phyloP scores from a whole-genome alignment of 306 rosid genomes.

The Cucumis hystrix region DNA sequence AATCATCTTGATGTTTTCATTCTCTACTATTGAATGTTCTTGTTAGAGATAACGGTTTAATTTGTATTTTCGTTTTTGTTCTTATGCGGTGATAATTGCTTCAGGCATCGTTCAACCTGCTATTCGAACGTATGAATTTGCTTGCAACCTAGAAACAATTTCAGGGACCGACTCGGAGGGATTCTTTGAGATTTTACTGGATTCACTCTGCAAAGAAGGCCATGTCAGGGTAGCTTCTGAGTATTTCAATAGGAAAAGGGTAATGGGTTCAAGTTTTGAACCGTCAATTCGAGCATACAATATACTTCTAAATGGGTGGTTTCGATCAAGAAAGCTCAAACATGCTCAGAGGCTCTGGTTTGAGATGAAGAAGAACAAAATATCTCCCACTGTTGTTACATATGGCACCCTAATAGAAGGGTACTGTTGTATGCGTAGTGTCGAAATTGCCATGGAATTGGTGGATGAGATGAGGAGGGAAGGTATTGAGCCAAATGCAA shows the following conservation, averaged over 20 bases:
- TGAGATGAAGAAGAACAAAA: slow-evolving; percentile 61
- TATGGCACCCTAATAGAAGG: slow-evolving; percentile 90
- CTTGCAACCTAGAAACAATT: slow-evolving; percentile 22
- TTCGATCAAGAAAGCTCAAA: slow-evolving; percentile 63
- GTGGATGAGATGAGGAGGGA: slow-evolving; percentile 54
- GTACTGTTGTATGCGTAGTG: slow-evolving; percentile 64
- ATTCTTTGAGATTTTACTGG: slow-evolving; percentile 67
- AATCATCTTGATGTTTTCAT: not conserved
- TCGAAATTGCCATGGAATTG: slow-evolving; percentile 58
- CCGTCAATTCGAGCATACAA: slow-evolving; percentile 59
- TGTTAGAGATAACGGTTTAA: not conserved
- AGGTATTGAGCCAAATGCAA: slow-evolving; percentile 61
- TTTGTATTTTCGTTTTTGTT: not conserved
- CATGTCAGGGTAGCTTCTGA: slow-evolving; percentile 30
- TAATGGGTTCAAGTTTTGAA: slow-evolving; percentile 14
- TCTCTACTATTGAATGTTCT: no score
- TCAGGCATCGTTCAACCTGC: slow-evolving; percentile 40
- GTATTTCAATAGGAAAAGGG: slow-evolving; percentile 23
- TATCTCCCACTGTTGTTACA: slow-evolving; percentile 72
- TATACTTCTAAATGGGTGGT: slow-evolving; percentile 71
- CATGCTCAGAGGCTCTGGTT: slow-evolving; percentile 70
- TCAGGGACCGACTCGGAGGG: slow-evolving; percentile 34
- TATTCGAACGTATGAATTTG: slow-evolving; percentile 63
- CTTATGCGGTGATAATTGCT: slow-evolving; percentile 3
- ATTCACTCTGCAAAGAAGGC: slow-evolving; percentile 85